These are phyloP conservation scores for Starmera caribaea DNA, from an alignment of 805 yeast genomes.

Conservation along the genomic window DNA sequence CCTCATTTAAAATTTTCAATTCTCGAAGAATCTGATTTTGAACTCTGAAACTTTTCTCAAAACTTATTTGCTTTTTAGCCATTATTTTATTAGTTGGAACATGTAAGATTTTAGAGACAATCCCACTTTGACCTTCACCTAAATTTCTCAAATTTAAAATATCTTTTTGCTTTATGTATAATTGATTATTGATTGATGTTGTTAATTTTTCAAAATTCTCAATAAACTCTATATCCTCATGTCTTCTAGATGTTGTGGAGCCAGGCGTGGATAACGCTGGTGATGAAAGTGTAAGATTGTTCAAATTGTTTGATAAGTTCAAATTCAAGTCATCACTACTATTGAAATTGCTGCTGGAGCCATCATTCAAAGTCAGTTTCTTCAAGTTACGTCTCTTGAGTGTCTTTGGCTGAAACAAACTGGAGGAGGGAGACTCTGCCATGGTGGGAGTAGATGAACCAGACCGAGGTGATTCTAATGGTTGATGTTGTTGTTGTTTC, in stretches of 20 bases:
- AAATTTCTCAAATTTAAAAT: slow-evolving; percentile 64
- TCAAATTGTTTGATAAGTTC: not conserved
- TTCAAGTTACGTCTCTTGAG: slow-evolving; percentile 51
- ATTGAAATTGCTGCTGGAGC: slow-evolving; percentile 10
- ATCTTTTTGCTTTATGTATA: slow-evolving; percentile 52
- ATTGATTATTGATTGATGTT: slow-evolving; percentile 43
- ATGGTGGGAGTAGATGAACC: not conserved
- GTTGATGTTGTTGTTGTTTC: slow-evolving; percentile 3
- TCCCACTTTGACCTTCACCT: slow-evolving; percentile 93
- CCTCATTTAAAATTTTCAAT: slow-evolving; percentile 82
- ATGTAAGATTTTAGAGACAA: slow-evolving; percentile 81
- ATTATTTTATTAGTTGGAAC: slow-evolving; percentile 79
- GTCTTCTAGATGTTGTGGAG: slow-evolving; percentile 22
- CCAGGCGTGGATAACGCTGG: slow-evolving; percentile 9
- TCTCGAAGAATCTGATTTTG: slow-evolving; percentile 84
- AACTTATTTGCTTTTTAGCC: slow-evolving; percentile 84
- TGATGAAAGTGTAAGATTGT: too few species aligned
- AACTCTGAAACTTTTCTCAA: slow-evolving; percentile 71
- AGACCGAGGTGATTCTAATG: not conserved
- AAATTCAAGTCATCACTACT: too few species aligned
- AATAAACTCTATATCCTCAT: slow-evolving; percentile 24
- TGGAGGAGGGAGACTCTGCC: not conserved
- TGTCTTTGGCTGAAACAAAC: slow-evolving; percentile 30
- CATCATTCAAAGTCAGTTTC: slow-evolving; percentile 33
- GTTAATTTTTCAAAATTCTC: slow-evolving; percentile 39